These are phyloP conservation scores for Amanita rubescens DNA, from an alignment of 768 basidiomycete species.

Conservation along the genomic window DNA sequence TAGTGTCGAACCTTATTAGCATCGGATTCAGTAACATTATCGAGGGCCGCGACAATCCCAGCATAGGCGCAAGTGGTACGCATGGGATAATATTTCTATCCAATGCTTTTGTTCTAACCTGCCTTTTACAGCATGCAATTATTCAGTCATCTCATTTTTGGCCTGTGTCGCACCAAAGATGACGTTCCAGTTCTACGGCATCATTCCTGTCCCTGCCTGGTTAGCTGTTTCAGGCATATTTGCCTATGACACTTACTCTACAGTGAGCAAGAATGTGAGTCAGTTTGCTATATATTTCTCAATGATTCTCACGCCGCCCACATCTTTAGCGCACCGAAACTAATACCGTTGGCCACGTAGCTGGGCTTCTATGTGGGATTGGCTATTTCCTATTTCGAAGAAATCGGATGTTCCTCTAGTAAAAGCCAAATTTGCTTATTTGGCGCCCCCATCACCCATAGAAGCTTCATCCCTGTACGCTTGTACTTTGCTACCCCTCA, in stretches of 20 bases:
- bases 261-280: constrained; percentile 32
- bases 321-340: constrained; percentile 38
- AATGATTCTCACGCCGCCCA: neutral
- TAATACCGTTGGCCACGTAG: constrained; percentile 64
- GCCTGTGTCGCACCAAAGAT: constrained; percentile 62
- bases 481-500: neutral
- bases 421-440: neutral
- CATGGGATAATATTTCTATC: neutral
- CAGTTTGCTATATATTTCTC: neutral
- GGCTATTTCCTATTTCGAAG: constrained; percentile 42
- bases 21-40: constrained; percentile 40
- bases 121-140: constrained; percentile 52
- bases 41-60: constrained; percentile 28
- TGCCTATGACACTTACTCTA: constrained; percentile 47
- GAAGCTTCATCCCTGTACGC: too few relatives aligned
- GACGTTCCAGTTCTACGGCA: constrained; percentile 65
- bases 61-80: constrained; percentile 73
- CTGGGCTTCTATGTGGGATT: constrained; percentile 54
- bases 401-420: constrained; percentile 18
- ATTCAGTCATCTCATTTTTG: constrained; percentile 61
- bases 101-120: constrained; percentile 3
- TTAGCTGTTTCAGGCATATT: constrained; percentile 61
- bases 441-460: too few relatives aligned
- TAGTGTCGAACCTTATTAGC: constrained; percentile 44
- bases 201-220: constrained; percentile 80